Evolutionary conservation across 2,329 filamentous ascomycete genomes (phyloP), one percentile per base, ranked within the genome.

Genomic region (Trichothecium sympodiale): DNA sequence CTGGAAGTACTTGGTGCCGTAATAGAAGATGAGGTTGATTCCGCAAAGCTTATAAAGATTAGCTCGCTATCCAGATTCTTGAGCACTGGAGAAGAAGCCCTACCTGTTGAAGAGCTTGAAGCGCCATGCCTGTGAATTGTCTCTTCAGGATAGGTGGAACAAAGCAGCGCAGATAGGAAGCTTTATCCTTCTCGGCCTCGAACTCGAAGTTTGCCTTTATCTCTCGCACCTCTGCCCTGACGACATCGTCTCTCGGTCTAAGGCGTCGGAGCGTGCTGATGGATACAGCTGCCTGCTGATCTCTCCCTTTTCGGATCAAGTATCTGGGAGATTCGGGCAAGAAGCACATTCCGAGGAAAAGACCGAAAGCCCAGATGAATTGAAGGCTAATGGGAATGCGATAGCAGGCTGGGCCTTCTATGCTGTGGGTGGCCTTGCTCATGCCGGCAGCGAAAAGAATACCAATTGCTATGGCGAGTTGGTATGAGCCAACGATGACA

Each of bases 301-400:
- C 53, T 28, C 65, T 60, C 36, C 69, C 70, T 32, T 62, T 61
- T 56, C 77, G 82, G 57, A 86, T 75, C 13, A 81, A 61, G 54
- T 65, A 87, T 16, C 82, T 73, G 2, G 82, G 81, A 0, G 81
- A 83, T 52, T 87, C 82, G 6, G 82, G 82, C 2, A 87, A 68
- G 36, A 83, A 40, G 17, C 80, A 41, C 63, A 86, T 73, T 37
- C 81, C 81, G 29, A 44, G 30, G 37, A 77, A 70, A 15, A 86
- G 67, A 41, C 85, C 67, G 17, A 83, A 53, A 5, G 79, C 73
- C 78, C 80, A 86, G 3, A 69, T 62, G 42, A 85, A 82, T 48
- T 80, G 76, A 1, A 80, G 50, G 4, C 66, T 72, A 38, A 80
- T 67, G 12, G 76, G 76, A 37, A 80, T 78, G 2, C 76, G 70